Evolutionary conservation across 192 early-diverging fungal genomes (phyloP), one percentile per base, ranked within the genome.

Genomic region (Entomortierella chlamydospora): DNA sequence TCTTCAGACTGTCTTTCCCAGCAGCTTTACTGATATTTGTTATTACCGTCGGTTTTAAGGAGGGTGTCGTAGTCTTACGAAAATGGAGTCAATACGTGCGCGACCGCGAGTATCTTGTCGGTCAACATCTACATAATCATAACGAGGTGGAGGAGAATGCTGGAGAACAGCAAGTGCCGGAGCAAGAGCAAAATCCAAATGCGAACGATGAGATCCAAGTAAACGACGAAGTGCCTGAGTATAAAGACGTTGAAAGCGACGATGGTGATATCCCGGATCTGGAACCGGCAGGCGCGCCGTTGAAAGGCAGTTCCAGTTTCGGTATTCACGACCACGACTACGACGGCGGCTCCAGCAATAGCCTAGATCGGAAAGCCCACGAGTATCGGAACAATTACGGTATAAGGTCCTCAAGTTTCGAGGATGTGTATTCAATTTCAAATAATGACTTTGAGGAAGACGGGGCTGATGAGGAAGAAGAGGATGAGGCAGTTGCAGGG

Each of bases 61-160:
- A 83, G 62, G 56, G 61, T 15, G 37, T 55, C 0, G 34, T 52
- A 11, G 41, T 90, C 59, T 72, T 94, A 30, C 84, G 82, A 41
- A 61, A 72, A 11, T 99, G 97, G 96, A 85, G 92, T 53, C 87
- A 92, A 23, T 69, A 86, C 50, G 88, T 96, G 5, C 86, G 92
- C 28, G 96, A 99, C 45, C 93, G 94, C 51, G 87, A 89, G 53
- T 99, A 94, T 64, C 82, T 96, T 34, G 90, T 97, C 53, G 97
- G 97, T 13, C 86, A 89, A 34, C 84, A 84, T 73, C 83, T 99
- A 67, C 95, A 96, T 72, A 99, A 99, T 81, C 63, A 97, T 57
- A 84, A 30, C 6, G 86, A 70, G 22, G 68, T 65, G 4, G 57
- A 70, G 13, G 61, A 64, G 37, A 26, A 34, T 34, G 30, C 29